Percentiles rank a stretch among this genome's conserved stretches.
Conservation (phyloP, 192 early-diverging fungal genomes). For the Rhizophagus prolifer region DNA sequence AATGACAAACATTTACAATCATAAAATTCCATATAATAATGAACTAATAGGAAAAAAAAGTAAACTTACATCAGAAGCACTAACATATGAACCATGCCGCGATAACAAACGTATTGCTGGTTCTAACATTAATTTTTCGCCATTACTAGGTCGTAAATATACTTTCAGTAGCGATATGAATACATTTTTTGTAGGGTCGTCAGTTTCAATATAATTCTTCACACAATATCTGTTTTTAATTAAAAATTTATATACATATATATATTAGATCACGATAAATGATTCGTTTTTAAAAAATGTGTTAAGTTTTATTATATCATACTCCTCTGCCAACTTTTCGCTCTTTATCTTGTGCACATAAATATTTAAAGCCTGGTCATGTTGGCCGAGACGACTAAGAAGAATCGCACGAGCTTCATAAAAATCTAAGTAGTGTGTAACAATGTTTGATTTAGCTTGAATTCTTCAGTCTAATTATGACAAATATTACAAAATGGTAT, state of each 20-base stretch:
- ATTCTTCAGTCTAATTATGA: neutral
- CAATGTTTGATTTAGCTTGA: neutral
- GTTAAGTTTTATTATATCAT: constrained; percentile 11
- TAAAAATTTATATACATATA: neutral
- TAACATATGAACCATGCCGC: constrained; percentile 66
- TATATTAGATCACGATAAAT: constrained; percentile 9
- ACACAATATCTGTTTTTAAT: constrained; percentile 59
- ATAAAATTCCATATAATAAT: neutral
- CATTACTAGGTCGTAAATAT: constrained; percentile 53
- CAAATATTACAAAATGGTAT: constrained; percentile 9
- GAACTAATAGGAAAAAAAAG: neutral
- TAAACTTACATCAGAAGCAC: constrained; percentile 49
- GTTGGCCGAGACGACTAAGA: constrained; percentile 78
- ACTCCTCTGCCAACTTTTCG: constrained; percentile 68
- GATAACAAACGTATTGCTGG: constrained; percentile 62
- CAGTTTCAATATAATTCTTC: constrained; percentile 50
- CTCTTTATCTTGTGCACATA: constrained; percentile 79
- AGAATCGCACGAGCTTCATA: constrained; percentile 82
- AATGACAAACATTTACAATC: neutral
- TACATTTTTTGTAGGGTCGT: constrained; percentile 52
- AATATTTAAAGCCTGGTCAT: constrained; percentile 82
- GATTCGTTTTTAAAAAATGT: too few species aligned
- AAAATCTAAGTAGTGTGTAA: constrained; percentile 47
- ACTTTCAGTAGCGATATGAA: constrained; percentile 65
- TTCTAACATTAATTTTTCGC: constrained; percentile 49